Evolutionary conservation across 805 yeast genomes (phyloP), one percentile per base, ranked within the genome.

Genomic region (Scheffersomyces coipomensis): DNA sequence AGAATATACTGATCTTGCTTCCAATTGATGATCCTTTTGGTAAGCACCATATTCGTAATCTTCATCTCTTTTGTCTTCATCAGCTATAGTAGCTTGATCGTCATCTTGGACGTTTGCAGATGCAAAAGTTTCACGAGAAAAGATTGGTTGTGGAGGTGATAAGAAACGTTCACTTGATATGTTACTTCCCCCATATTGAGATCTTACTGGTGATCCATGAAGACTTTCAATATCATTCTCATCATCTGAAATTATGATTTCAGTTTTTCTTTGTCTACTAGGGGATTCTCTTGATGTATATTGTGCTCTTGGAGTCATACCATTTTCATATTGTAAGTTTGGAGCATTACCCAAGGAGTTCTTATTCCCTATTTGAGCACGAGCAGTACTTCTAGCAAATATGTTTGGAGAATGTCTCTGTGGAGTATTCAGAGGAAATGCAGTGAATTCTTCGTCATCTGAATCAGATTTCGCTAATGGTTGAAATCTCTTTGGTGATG

Each of bases 241-340:
- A 29, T 60, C 62, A 33, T 69, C 68, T 15, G 58, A 64, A 12
- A 81, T 71, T 11, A 75, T 60, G 3, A 81, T 65, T 5, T 81
- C 71, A 3, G 70, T 68, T 29, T 50, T 56, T 29, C 64, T 68
- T 30, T 72, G 72, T 55, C 89, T 76, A 40, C 70, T 75, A 24
- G 95, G 93, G 0, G 95, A 82, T 57, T 86, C 90, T 48, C 78
- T 62, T 38, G 78, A 66, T 2, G 93, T 83, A 51, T 75, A 83
- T 36, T 74, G 76, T 30, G 87, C 81, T 60, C 95, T 71, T 8
- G 85, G 78, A 6, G 86, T 78, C 10, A 66, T 38, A 3, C 46
- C 51, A 34, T 21, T 31, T 15, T 42, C 44, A 37, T 39, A 47
- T 38, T 43, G 46, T 23, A 60, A 51, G 33, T 60, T 58, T 2